A percentile compares a stretch with the other conserved stretches of the same genome.
Evolutionary conservation across 352 stramenopile species (phyloP).

Genomic region (Peronospora destructor): DNA sequence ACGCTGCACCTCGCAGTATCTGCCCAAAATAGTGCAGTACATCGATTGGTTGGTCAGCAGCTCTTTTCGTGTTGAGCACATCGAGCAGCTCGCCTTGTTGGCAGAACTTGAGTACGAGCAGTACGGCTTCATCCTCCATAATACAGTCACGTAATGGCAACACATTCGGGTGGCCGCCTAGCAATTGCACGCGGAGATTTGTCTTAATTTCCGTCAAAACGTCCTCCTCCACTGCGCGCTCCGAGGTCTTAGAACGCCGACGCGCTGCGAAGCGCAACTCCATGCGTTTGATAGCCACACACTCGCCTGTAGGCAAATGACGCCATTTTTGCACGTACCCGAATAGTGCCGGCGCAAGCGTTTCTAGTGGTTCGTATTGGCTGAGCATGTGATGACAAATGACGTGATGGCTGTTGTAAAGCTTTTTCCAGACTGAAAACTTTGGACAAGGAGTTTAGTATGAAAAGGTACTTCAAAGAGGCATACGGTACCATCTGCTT

Average conservation of each 20-base stretch:
- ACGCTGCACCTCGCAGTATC: conserved; percentile 50
- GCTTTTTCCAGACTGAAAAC: conserved; percentile 6
- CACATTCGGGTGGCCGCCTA: conserved; percentile 66
- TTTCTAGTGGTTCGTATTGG: conserved; percentile 54
- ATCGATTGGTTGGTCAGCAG: conserved; percentile 24
- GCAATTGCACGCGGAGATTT: conserved; percentile 48
- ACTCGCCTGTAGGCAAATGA: conserved; percentile 39
- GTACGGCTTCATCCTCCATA: conserved; percentile 49
- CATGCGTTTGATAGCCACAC: conserved; percentile 77
- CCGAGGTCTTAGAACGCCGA: conserved; percentile 42
- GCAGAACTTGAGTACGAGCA: conserved; percentile 71
- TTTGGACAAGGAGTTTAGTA: conserved; percentile 19
- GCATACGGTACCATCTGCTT: conserved; percentile 12
- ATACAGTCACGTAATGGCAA: conserved; percentile 61
- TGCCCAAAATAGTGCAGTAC: conserved; percentile 61
- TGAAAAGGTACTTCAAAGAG: conserved; percentile 23
- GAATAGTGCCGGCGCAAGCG: conserved; percentile 64
- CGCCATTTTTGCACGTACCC: conserved; percentile 61
- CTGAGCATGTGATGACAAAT: conserved; percentile 13
- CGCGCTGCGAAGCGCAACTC: conserved; percentile 47
- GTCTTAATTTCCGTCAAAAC: conserved; percentile 60
- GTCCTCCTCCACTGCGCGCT: conserved; percentile 56
- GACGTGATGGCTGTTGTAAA: conserved; percentile 5
- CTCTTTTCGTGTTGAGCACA: conserved; percentile 50
- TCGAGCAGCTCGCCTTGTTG: conserved; percentile 57